Evolutionary conservation across 192 early-diverging fungal genomes (phyloP).

Genomic region (Entomortierella parvispora): DNA sequence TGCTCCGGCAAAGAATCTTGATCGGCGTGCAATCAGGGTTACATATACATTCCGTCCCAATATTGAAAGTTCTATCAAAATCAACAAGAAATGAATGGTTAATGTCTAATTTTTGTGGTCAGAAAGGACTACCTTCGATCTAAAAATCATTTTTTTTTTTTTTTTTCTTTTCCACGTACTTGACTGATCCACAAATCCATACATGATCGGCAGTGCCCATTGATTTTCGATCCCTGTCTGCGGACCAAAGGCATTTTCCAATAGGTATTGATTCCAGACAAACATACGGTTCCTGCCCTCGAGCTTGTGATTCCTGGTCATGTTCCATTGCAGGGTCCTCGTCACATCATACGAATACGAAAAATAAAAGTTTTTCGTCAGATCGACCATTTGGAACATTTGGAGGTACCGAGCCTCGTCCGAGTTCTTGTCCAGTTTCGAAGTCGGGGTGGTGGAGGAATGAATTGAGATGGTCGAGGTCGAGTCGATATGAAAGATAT

Average conservation of each 20-base stretch:
- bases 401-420: slow-evolving; percentile 81
- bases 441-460: slow-evolving; percentile 55
- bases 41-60: slow-evolving; percentile 92
- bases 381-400: slow-evolving; percentile 92
- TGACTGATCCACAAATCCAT: slow-evolving; percentile 98
- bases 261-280: slow-evolving; percentile 92
- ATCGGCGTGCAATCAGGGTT: slow-evolving; percentile 94
- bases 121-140: too few relatives aligned
- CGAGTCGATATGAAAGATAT: slow-evolving; percentile 96
- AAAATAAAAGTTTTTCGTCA: slow-evolving; percentile 97
- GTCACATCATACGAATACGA: slow-evolving; percentile 98
- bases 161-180: too few relatives aligned
- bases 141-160: too few relatives aligned
- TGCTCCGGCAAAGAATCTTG: slow-evolving; percentile 94
- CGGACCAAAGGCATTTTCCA: slow-evolving; percentile 71
- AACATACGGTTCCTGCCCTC: slow-evolving; percentile 85
- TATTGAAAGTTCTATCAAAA: slow-evolving; percentile 79
- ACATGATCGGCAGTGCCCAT: slow-evolving; percentile 86
- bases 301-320: slow-evolving; percentile 63
- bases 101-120: neutral
- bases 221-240: slow-evolving; percentile 68
- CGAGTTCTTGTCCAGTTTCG: slow-evolving; percentile 76
- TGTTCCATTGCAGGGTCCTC: slow-evolving; percentile 87
- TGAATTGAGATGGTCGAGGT: slow-evolving; percentile 79
- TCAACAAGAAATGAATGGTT: neutral